These are phyloP conservation scores for Tranzscheliella williamsii DNA, from an alignment of 1,284 basidiomycete genomes.

Conservation along the genomic window DNA sequence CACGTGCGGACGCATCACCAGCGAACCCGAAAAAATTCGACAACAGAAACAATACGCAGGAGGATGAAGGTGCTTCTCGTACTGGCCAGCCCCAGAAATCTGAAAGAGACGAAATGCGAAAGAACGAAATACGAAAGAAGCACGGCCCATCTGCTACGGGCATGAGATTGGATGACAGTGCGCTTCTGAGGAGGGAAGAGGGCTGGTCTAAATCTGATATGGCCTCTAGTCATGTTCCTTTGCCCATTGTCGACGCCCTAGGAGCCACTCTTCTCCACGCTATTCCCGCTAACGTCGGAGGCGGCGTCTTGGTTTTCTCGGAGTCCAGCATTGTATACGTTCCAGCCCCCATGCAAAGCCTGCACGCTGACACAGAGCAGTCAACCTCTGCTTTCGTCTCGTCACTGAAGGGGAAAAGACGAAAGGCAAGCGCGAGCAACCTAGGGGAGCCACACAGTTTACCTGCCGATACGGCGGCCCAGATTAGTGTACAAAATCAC, in stretches of 20 bases:
- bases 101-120: slow-evolving; percentile 13
- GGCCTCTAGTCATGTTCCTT: slow-evolving; percentile 51
- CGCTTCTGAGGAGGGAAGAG: slow-evolving; percentile 33
- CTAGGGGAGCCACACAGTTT: slow-evolving; percentile 9
- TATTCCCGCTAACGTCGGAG: slow-evolving; percentile 44
- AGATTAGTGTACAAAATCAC: slow-evolving; percentile 1
- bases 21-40: neutral
- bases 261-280: slow-evolving; percentile 47
- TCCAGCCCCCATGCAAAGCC: slow-evolving; percentile 21
- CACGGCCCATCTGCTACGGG: slow-evolving; percentile 51
- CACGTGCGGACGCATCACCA: slow-evolving; percentile 1
- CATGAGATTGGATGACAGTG: slow-evolving; percentile 7
- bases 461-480: slow-evolving; percentile 5
- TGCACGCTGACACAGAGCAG: neutral
- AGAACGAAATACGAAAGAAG: slow-evolving; percentile 11
- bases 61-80: slow-evolving; percentile 10
- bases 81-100: slow-evolving; percentile 1
- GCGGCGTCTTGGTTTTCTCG: slow-evolving; percentile 53
- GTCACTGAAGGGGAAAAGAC: slow-evolving; percentile 28
- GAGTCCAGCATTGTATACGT: slow-evolving; percentile 50
- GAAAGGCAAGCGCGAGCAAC: slow-evolving; percentile 38
- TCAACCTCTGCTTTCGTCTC: neutral
- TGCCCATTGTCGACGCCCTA: slow-evolving; percentile 47
- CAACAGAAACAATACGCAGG: slow-evolving; percentile 1
- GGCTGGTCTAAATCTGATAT: slow-evolving; percentile 34